These are phyloP conservation scores for Penicillium sp. DNA, from an alignment of 2,329 filamentous ascomycete genomes.

Conservation along the genomic window DNA sequence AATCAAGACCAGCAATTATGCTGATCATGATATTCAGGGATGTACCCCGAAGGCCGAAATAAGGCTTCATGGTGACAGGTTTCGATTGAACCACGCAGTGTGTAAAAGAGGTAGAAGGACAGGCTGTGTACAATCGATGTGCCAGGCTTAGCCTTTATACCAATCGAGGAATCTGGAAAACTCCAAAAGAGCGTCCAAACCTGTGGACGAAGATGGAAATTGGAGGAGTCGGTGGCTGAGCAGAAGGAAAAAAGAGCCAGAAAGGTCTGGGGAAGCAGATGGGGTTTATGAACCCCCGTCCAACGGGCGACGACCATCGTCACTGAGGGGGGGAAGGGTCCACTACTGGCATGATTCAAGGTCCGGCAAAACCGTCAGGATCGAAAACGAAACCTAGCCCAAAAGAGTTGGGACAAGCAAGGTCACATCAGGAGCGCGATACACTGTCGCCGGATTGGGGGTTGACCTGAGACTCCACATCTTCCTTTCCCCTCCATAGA, in stretches of 20 bases:
- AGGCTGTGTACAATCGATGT: constrained; percentile 8
- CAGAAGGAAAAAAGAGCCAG: constrained; percentile 3
- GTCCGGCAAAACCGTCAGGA: background rate
- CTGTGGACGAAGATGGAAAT: constrained; percentile 8
- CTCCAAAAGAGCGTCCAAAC: constrained; percentile 14
- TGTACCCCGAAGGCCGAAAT: constrained; percentile 68
- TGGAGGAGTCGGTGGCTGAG: constrained; percentile 1
- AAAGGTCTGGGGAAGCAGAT: constrained; percentile 12
- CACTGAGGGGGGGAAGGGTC: constrained; percentile 2
- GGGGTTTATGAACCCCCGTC: constrained; percentile 19
- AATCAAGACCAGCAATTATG: constrained; percentile 73
- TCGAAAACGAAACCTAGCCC: constrained; percentile 7
- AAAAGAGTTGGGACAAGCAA: constrained; percentile 4
- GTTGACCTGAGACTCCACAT: constrained; percentile 1
- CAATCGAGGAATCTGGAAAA: constrained; percentile 1
- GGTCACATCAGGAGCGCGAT: constrained; percentile 10
- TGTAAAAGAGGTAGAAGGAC: background rate
- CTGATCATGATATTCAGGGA: constrained; percentile 71
- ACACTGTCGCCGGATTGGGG: constrained; percentile 26
- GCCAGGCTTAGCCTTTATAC: constrained; percentile 17
- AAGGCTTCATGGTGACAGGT: constrained; percentile 45
- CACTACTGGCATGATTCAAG: constrained; percentile 4
- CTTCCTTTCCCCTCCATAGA: background rate
- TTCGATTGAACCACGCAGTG: background rate
- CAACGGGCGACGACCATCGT: background rate